Base-by-base conservation (phyloP, 257 asterid species). In the Eucommia ulmoides region DNA sequence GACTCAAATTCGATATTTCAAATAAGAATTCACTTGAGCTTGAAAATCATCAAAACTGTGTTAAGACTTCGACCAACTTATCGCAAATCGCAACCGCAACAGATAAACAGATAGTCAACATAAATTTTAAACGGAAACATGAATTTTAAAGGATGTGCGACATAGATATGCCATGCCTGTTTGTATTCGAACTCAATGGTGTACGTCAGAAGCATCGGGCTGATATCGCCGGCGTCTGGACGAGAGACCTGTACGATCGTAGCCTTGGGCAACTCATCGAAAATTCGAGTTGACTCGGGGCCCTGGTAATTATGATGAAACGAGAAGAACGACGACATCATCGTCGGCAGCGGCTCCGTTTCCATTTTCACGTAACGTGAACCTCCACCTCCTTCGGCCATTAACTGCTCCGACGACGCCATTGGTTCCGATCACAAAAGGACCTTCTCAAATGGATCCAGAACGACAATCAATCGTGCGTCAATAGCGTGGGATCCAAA, bases 121-220 rank as follows among this genome's bases (percentile, higher is more conserved):
- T n/a, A n/a, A n/a, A n/a, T n/a, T n/a, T n/a, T n/a, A n/a, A n/a
- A n/a, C n/a, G n/a, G n/a, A n/a, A 29, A 29, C 38, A 29, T 29
- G 7, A 29, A 29, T 29, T 29, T 12, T 29, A 12, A 29, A 29
- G 38, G 38, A 29, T 29, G 12, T 7, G 12, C 12, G 12, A 29
- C 38, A 29, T 29, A 7, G 38, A 29, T 7, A 29, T 29, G 38
- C 38, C n/a, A 20, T 53, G 66, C 97, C 91, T 87, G 80, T 60
- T 75, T 87, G 65, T 81, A 83, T 59, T 73, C 82, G 17, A 81
- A 63, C 56, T 81, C 76, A 64, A 87, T 87, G 35, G 97, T 87
- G 65, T 87, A 87, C 51, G 94, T 77, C 23, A 87, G 83, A 59
- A 78, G 84, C 68, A 79, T 67, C 51, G 97, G 97, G 76, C 91